Evolutionary conservation across 257 asterid species (phyloP), one percentile per base, ranked within the genome.

Genomic region (Haberlea rhodopensis): DNA sequence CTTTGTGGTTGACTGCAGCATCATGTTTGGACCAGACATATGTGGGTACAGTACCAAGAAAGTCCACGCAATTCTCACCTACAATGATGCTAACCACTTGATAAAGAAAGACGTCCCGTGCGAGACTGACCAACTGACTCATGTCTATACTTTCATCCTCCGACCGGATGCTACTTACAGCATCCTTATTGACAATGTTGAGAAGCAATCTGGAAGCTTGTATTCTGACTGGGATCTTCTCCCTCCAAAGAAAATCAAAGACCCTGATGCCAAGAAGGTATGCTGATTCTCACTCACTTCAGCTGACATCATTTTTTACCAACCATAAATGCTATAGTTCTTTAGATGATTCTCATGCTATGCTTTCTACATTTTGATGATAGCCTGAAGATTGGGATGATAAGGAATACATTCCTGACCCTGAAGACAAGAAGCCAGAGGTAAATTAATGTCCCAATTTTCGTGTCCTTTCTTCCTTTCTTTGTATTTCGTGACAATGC

Each of bases 321-420:
- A 18, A 37, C 65, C 28, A 16, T 51, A 7, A 8, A 1, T 60
- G n/a, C 21, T 45, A 22, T 18, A 19, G 40, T 28, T 3, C 28
- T 48, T n/a, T 26, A 4, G 19, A 15, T 20, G 19, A 15, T 20
- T 51, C 45, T 46, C 45, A 62, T 40, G 21, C 53, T 53, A n/a
- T 68, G 32, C 31, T 27, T 48, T 40, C 26, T 26, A 56, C 40
- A n/a, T 71, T n/a, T 54, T 34, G 34, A 63, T 79, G 60, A 48
- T 80, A 94, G 99, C 99, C 99, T 67, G 97, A 90, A 76, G 96
- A 90, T 76, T 94, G 99, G 99, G 97, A 94, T 74, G 99, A 87
- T 2, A 87, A 87, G 75, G 99, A 94, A 71, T 87, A 40, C 81
- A 90, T 94, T 73, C 62, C 87, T 66, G 99, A 94, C 68, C 96